A percentile compares a stretch with the other conserved stretches of the same genome.
Evolutionary conservation across 2,329 filamentous ascomycete species (phyloP).

Genomic region (Alternaria consortialis): DNA sequence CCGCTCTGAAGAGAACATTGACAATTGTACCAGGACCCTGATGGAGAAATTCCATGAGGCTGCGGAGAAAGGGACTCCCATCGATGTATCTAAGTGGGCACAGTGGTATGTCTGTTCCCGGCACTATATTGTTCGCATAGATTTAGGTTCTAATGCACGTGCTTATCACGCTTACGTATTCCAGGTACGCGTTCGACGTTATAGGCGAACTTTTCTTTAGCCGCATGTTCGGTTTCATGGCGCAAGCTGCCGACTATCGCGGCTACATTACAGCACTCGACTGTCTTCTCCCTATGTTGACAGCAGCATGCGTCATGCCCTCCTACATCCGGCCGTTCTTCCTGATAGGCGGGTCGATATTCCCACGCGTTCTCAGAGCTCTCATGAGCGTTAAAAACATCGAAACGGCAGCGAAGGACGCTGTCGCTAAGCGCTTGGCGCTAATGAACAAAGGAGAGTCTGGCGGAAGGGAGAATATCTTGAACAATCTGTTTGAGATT

Average conservation of each 20-base stretch:
- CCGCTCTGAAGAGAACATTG: conserved; percentile 3
- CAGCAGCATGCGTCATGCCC: neutral
- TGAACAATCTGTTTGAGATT: neutral
- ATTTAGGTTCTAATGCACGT: no score
- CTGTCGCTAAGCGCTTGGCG: neutral
- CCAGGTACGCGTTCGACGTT: conserved; percentile 19
- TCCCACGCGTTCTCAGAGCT: neutral
- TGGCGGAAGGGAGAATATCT: neutral
- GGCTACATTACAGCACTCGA: conserved; percentile 4
- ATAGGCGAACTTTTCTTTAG: conserved; percentile 20
- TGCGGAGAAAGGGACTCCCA: neutral
- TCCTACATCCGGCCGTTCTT: conserved; percentile 1
- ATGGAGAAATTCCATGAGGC: neutral
- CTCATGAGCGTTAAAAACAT: neutral
- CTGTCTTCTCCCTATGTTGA: neutral
- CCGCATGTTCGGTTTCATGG: conserved; percentile 10
- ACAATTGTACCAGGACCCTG: neutral
- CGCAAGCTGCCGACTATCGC: neutral
- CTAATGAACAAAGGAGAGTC: neutral
- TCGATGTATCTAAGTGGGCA: conserved; percentile 5
- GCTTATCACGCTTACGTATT: neutral
- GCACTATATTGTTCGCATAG: no score
- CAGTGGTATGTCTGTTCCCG: neutral
- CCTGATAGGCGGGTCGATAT: neutral
- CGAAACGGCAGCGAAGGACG: neutral